Conservation (phyloP, 257 asterid genomes). For the Solanum lycopersicoides region DNA sequence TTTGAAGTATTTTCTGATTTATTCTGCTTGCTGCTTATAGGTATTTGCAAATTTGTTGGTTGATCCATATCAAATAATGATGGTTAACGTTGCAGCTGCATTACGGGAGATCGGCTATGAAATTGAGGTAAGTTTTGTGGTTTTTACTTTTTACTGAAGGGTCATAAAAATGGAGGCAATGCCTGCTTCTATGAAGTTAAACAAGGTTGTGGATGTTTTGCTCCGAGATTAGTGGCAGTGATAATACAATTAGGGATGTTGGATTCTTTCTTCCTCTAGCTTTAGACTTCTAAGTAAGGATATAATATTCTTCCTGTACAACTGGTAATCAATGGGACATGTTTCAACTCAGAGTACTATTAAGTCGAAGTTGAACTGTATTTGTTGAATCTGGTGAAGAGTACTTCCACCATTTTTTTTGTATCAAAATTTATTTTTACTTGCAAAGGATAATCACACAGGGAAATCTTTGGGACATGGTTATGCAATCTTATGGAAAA, state of each 20-base stretch:
- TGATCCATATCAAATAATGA: constrained; percentile 76
- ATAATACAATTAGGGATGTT: neutral
- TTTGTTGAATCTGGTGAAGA: neutral
- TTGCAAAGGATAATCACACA: neutral
- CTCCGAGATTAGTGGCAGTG: neutral
- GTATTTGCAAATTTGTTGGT: constrained; percentile 73
- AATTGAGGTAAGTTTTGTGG: constrained; percentile 55
- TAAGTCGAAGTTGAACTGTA: neutral
- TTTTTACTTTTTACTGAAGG: neutral
- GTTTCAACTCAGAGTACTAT: neutral
- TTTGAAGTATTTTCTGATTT: neutral
- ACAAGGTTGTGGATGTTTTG: neutral
- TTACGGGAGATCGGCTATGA: constrained; percentile 71
- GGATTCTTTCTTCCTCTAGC: neutral
- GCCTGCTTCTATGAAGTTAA: neutral
- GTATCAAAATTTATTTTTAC: neutral
- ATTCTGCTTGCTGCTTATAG: constrained; percentile 25
- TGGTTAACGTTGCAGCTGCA: constrained; percentile 69
- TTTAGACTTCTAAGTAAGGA: neutral
- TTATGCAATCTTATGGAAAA: neutral
- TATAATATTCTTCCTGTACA: neutral
- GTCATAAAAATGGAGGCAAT: neutral
- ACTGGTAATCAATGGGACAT: neutral
- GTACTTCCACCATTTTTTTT: neutral
- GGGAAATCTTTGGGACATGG: neutral